Conservation (phyloP, 2,329 filamentous ascomycete genomes). For the Apiospora rasikravindrae region DNA sequence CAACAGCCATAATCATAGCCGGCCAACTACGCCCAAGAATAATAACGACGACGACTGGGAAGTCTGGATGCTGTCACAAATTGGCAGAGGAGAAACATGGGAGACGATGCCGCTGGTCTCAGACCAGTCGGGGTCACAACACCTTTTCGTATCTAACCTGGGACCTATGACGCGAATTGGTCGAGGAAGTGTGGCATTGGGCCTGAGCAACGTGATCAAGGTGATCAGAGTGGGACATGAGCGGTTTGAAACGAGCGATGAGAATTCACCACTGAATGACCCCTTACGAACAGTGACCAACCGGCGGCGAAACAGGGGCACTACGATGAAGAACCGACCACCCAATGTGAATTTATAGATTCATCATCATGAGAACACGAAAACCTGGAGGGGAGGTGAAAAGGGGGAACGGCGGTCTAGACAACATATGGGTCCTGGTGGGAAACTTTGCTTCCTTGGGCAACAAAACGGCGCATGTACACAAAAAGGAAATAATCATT, state of each 20-base stretch:
- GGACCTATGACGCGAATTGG: constrained; percentile 71
- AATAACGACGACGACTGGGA: constrained; percentile 52
- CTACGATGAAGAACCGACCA: neutral
- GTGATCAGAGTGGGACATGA: constrained; percentile 71
- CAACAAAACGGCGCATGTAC: constrained; percentile 1
- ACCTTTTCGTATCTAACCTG: constrained; percentile 68
- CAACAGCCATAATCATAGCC: constrained; percentile 26
- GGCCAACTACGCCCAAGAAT: constrained; percentile 25
- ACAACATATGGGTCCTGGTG: neutral
- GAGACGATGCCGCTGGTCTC: constrained; percentile 52
- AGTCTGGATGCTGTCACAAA: constrained; percentile 57
- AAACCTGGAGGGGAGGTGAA: neutral
- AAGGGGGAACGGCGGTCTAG: neutral
- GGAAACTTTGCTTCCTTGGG: neutral
- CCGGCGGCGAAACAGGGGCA: constrained; percentile 38
- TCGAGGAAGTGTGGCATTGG: constrained; percentile 69
- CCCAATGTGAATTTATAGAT: neutral
- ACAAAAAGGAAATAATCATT: constrained; percentile 3
- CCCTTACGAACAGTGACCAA: constrained; percentile 43
- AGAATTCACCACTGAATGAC: constrained; percentile 36
- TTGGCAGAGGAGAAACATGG: constrained; percentile 49
- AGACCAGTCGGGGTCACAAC: constrained; percentile 48
- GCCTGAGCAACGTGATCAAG: constrained; percentile 75
- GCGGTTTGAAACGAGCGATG: constrained; percentile 57
- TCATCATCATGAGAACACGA: constrained; percentile 4